Percentiles rank a stretch among this genome's conserved stretches.
Evolutionary conservation across 305 asterid species (phyloP).

Genomic region (Fraxinus velutina): DNA sequence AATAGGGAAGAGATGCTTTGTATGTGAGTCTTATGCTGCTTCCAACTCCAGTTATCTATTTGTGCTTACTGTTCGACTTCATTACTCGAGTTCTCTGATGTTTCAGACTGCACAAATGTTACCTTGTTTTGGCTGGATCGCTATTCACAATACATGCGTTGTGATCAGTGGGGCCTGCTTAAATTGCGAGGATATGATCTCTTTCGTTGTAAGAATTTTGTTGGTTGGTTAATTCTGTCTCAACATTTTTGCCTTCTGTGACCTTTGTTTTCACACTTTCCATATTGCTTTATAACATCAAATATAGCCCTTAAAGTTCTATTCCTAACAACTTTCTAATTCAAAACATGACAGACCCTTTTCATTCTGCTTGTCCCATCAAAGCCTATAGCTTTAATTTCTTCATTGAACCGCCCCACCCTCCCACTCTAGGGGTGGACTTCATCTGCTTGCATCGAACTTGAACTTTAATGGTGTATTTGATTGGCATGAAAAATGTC

Average conservation of each 20-base stretch:
- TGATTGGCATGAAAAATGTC: too few relatives aligned
- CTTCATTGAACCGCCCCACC: neutral
- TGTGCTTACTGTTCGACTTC: neutral
- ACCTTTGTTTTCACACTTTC: neutral
- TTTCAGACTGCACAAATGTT: neutral
- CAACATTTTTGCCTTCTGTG: neutral
- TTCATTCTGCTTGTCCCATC: neutral
- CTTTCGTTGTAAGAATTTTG: neutral
- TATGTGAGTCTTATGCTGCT: neutral
- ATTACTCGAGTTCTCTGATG: neutral
- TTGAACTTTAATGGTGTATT: too few relatives aligned
- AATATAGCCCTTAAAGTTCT: neutral
- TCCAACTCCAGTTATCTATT: neutral
- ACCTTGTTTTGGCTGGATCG: neutral
- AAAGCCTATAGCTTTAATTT: neutral
- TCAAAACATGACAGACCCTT: neutral
- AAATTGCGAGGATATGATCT: neutral
- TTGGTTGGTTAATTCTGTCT: neutral
- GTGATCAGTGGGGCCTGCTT: neutral
- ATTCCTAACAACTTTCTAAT: neutral
- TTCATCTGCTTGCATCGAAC: neutral
- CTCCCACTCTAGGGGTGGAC: neutral
- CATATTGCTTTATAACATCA: too few relatives aligned
- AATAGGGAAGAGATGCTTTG: neutral
- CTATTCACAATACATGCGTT: neutral